Evolutionary conservation across 495 filamentous ascomycete genomes (phyloP).

Genomic region (Tuber calosporum): DNA sequence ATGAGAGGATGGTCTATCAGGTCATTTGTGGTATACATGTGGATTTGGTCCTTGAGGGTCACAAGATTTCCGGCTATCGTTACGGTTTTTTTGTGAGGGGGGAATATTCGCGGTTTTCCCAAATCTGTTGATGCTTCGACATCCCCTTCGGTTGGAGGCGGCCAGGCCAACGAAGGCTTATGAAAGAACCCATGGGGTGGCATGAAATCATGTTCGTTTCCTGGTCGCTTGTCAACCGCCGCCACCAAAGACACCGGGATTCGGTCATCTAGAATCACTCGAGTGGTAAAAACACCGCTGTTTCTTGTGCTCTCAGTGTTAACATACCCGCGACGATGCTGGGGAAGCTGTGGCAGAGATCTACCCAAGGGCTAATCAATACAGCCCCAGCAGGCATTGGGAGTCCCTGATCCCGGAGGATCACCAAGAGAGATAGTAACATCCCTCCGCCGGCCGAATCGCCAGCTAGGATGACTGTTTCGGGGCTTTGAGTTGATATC

Average conservation of each 20-base stretch:
- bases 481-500: constrained; percentile 62
- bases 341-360: constrained; percentile 88
- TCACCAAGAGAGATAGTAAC: constrained; percentile 71
- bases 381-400: constrained; percentile 83
- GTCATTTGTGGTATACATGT: constrained; percentile 88
- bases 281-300: background rate
- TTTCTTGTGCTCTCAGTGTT: constrained; percentile 25
- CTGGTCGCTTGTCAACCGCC: constrained; percentile 10
- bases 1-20: constrained; percentile 80
- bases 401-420: constrained; percentile 69
- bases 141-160: constrained; percentile 77
- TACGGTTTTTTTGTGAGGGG: constrained; percentile 50
- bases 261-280: constrained; percentile 22
- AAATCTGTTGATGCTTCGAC: constrained; percentile 37
- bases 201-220: constrained; percentile 63
- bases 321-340: constrained; percentile 67
- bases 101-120: constrained; percentile 5
- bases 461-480: constrained; percentile 73
- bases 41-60: constrained; percentile 82
- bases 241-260: background rate
- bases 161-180: constrained; percentile 76
- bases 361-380: constrained; percentile 86
- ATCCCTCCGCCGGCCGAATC: constrained; percentile 90
- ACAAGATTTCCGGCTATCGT: constrained; percentile 62
- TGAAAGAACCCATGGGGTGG: constrained; percentile 79